Conservation (phyloP, 495 filamentous ascomycete genomes). For the Saxispiralis lemnorum region DNA sequence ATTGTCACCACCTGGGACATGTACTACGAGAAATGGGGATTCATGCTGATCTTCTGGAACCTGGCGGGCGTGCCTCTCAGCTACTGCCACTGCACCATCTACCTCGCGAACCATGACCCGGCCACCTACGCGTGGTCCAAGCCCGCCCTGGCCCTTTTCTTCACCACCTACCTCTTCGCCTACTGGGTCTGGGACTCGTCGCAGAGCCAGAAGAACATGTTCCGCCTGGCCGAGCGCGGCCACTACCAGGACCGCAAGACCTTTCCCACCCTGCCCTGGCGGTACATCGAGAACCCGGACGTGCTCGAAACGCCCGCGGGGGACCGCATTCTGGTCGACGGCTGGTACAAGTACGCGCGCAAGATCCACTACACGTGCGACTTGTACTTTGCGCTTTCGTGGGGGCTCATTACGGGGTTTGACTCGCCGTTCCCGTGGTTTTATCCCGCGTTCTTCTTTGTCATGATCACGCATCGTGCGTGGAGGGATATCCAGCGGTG, state of each 20-base stretch:
- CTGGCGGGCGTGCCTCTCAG: conserved; percentile 83
- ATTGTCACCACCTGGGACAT: conserved; percentile 95
- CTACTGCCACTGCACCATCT: conserved; percentile 94
- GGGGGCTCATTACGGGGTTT: conserved; percentile 50
- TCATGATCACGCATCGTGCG: conserved; percentile 84
- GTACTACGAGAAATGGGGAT: conserved; percentile 99
- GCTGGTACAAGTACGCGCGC: conserved; percentile 73
- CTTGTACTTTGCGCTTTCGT: conserved; percentile 56
- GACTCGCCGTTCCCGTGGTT: conserved; percentile 90
- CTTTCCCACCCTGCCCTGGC: conserved; percentile 91
- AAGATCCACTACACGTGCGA: conserved; percentile 96
- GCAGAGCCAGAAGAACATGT: conserved; percentile 92
- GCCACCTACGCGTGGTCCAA: conserved; percentile 65
- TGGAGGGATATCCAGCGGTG: conserved; percentile 72
- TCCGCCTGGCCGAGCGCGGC: conserved; percentile 66
- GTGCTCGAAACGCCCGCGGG: conserved; percentile 64
- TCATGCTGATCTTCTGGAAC: conserved; percentile 99
- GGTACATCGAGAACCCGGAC: conserved; percentile 67
- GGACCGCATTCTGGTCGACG: conserved; percentile 68
- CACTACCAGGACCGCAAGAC: conserved; percentile 52
- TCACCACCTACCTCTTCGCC: conserved; percentile 57
- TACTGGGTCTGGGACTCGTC: conserved; percentile 87
- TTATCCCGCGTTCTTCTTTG: conserved; percentile 76
- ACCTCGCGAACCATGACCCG: conserved; percentile 76
- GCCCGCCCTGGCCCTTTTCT: conserved; percentile 46